phyloP scores from a whole-genome alignment of 345 rosid species.

The Dimocarpus longan region DNA sequence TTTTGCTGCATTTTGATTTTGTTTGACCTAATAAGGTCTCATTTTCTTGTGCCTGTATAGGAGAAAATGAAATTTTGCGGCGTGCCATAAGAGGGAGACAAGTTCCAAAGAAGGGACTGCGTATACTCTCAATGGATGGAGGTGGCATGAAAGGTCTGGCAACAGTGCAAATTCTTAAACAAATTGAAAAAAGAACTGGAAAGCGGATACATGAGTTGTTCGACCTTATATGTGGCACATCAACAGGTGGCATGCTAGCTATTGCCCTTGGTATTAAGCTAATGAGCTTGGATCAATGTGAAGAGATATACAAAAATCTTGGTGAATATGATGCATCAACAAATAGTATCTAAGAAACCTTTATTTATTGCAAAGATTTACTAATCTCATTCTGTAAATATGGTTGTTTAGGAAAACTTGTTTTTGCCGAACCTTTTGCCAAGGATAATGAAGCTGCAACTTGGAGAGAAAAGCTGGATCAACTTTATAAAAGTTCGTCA shows the following conservation, averaged over 20 bases:
- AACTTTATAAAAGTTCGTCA: conserved; percentile 96
- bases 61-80: conserved; percentile 92
- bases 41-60: conserved; percentile 42
- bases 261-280: conserved; percentile 93
- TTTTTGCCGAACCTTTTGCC: conserved; percentile 91
- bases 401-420: conserved; percentile 80
- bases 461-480: conserved; percentile 98
- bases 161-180: conserved; percentile 95
- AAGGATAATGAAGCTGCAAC: conserved; percentile 98
- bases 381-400: conserved; percentile 18
- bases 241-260: conserved; percentile 99
- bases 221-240: conserved; percentile 97
- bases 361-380: conserved; percentile 13
- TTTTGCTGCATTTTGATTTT: conserved; percentile 2
- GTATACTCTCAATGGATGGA: conserved; percentile 98
- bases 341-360: neutral
- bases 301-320: conserved; percentile 97
- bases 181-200: conserved; percentile 95
- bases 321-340: conserved; percentile 49
- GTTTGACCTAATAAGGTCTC: conserved; percentile 8
- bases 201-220: conserved; percentile 95
- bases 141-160: conserved; percentile 99
- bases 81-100: conserved; percentile 92
- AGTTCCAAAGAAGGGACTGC: conserved; percentile 87
- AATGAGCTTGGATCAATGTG: conserved; percentile 85